Base-by-base conservation (phyloP, 2,329 filamentous ascomycete genomes). In the Fusarium penzigii region DNA sequence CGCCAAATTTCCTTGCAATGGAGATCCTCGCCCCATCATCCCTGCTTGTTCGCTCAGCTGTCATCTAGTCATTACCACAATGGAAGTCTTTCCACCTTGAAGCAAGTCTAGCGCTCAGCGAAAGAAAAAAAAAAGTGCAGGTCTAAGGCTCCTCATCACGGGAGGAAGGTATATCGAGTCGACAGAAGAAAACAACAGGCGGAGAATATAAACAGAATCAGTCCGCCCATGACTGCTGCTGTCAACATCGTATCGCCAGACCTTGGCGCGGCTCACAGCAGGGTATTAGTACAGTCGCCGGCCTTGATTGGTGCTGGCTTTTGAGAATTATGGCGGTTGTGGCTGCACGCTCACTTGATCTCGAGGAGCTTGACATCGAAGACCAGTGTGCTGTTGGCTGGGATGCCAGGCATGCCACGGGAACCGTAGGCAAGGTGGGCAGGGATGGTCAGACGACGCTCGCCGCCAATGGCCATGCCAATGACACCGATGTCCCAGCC, bases 401-500 rank as follows among this genome's bases (percentile, higher is more conserved):
- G 94, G 65, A 99, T 97, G 62, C 89, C 92, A 46, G 91, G 89
- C 20, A 89, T 75, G 56, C 82, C 79, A 78, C 90, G 88, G 76
- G 84, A 92, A 75, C 95, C 94, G 74, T 99, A 99, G 66, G 89
- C 95, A 53, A 93, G 85, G 66, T 88, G 78, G 44, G 94, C 81
- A 44, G 95, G 95, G 67, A 99, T 92, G 58, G 86, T 92, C 67
- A 99, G 82, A 64, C 94, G 88, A 68, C 94, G 90, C 82, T 99
- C 95, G 67, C 91, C 92, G 68, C 94, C 94, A 63, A 92, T 87
- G 64, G 87, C 80, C 91, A 99, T 97, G 75, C 95, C 95, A 63
- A 83, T 81, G 64, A 99, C 80, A 76, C 94, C 94, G 61, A 97
- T 84, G 72, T 99, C 95, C 95, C 94, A 97, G 64, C 94, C 94